phyloP scores from a whole-genome alignment of 139 green algal genomes.

The Raphidocelis subcapitata region DNA sequence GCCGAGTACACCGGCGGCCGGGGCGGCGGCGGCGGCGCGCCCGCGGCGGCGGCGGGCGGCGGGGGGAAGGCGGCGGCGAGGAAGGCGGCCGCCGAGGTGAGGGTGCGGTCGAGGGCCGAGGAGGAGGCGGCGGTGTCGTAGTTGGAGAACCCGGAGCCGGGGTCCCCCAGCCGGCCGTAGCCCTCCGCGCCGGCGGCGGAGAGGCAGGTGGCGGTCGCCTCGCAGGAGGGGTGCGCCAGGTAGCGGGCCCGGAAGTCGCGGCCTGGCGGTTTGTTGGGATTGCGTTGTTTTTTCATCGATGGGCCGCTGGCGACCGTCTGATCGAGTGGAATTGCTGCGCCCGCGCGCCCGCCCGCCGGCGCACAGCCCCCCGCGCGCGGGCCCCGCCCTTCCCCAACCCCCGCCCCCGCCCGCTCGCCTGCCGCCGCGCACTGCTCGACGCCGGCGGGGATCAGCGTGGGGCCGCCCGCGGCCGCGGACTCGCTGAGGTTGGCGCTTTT shows the following conservation, averaged over 20 bases:
- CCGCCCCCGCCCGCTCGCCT: too few relatives aligned
- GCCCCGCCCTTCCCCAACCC: too few relatives aligned
- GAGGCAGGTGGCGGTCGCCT: conserved; percentile 25
- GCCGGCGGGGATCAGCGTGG: conserved; percentile 44
- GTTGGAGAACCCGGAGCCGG: conserved; percentile 41
- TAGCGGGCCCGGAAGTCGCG: conserved; percentile 30
- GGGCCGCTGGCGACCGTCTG: too few relatives aligned
- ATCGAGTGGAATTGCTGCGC: too few relatives aligned
- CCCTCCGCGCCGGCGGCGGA: background rate
- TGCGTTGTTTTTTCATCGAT: too few relatives aligned
- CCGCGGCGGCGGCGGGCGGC: background rate
- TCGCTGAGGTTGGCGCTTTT: conserved; percentile 40
- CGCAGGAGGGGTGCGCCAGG: conserved; percentile 25
- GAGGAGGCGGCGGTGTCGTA: conserved; percentile 39
- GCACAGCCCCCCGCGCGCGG: too few relatives aligned
- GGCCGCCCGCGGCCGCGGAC: conserved; percentile 28
- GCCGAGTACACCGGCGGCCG: conserved; percentile 44
- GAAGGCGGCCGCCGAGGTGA: conserved; percentile 44
- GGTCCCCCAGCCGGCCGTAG: conserved; percentile 33
- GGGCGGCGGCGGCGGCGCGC: too few relatives aligned
- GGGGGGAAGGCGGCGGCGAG: conserved; percentile 25
- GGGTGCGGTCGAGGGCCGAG: conserved; percentile 41
- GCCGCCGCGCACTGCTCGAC: too few relatives aligned
- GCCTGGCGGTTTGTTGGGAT: too few relatives aligned
- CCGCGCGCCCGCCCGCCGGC: too few relatives aligned